phyloP scores from a whole-genome alignment of 2,329 filamentous ascomycete species.

The Penicillium sp. region DNA sequence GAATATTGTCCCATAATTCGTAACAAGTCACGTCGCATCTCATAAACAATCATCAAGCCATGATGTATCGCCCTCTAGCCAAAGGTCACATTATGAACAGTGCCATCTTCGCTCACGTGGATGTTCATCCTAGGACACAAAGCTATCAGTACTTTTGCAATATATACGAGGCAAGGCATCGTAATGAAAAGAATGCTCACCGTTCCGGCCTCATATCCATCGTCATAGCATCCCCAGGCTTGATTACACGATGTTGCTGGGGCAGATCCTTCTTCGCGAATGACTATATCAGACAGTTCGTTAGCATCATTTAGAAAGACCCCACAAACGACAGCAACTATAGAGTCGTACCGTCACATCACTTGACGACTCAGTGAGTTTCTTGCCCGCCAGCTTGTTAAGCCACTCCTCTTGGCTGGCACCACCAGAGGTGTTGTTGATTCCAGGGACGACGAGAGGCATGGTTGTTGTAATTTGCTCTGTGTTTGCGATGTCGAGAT shows the following conservation, averaged over 20 bases:
- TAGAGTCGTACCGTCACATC: slow-evolving; percentile 30
- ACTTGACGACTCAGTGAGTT: slow-evolving; percentile 30
- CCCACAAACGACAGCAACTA: too few relatives aligned
- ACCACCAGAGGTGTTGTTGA: slow-evolving; percentile 29
- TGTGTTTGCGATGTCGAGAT: too few relatives aligned
- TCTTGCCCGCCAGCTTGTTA: slow-evolving; percentile 41
- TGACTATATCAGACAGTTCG: slow-evolving; percentile 25
- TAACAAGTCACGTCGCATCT: too few relatives aligned
- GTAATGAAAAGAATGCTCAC: too few relatives aligned
- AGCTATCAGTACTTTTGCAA: background rate
- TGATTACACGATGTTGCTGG: slow-evolving; percentile 37
- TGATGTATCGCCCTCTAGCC: slow-evolving; percentile 28
- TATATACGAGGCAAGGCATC: too few relatives aligned
- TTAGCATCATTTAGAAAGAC: too few relatives aligned
- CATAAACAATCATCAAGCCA: too few relatives aligned
- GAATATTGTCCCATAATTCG: too few relatives aligned
- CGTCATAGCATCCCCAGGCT: slow-evolving; percentile 32
- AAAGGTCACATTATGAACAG: slow-evolving; percentile 38
- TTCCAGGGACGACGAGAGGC: slow-evolving; percentile 42
- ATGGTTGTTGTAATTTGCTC: too few relatives aligned
- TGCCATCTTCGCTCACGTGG: slow-evolving; percentile 37
- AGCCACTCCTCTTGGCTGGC: slow-evolving; percentile 41
- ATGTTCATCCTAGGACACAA: slow-evolving; percentile 42
- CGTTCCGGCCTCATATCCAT: slow-evolving; percentile 38
- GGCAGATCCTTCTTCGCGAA: slow-evolving; percentile 43